Conservation (phyloP, 495 filamentous ascomycete species). For the Hypomontagnella submonticulosa region DNA sequence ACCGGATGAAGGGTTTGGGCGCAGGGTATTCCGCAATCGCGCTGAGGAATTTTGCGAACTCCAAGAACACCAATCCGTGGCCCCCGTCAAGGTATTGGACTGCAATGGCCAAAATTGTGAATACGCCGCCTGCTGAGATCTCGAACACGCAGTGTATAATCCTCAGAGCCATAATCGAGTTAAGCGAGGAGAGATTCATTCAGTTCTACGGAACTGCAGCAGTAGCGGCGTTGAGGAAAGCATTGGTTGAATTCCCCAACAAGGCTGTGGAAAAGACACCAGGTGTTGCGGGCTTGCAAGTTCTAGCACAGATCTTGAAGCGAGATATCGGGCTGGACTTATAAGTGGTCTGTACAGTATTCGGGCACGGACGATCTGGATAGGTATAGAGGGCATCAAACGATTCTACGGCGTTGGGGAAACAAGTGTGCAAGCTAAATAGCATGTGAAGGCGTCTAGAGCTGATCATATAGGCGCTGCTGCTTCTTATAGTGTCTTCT, state of each 20-base stretch:
- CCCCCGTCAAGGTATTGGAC: conserved; percentile 85
- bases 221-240: conserved; percentile 68
- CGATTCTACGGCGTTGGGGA: conserved; percentile 23
- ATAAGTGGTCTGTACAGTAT: conserved; percentile 24
- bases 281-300: conserved; percentile 66
- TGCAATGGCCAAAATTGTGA: conserved; percentile 75
- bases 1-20: conserved; percentile 85
- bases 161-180: conserved; percentile 79
- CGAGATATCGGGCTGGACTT: conserved; percentile 67
- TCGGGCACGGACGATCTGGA: conserved; percentile 14
- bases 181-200: conserved; percentile 75
- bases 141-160: conserved; percentile 82
- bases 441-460: conserved; percentile 37
- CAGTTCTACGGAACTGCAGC: conserved; percentile 80
- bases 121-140: conserved; percentile 71
- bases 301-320: conserved; percentile 68
- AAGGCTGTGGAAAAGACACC: conserved; percentile 60
- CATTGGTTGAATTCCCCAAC: conserved; percentile 75
- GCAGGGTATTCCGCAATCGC: conserved; percentile 85
- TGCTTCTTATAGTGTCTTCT: conserved; percentile 10
- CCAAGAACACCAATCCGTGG: conserved; percentile 75
- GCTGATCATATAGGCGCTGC: conserved; percentile 22
- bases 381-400: conserved; percentile 23
- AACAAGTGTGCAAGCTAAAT: conserved; percentile 9
- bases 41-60: conserved; percentile 80